These are phyloP conservation scores for Colletotrichum trifolii DNA, from an alignment of 2,329 filamentous ascomycete genomes.

Conservation along the genomic window DNA sequence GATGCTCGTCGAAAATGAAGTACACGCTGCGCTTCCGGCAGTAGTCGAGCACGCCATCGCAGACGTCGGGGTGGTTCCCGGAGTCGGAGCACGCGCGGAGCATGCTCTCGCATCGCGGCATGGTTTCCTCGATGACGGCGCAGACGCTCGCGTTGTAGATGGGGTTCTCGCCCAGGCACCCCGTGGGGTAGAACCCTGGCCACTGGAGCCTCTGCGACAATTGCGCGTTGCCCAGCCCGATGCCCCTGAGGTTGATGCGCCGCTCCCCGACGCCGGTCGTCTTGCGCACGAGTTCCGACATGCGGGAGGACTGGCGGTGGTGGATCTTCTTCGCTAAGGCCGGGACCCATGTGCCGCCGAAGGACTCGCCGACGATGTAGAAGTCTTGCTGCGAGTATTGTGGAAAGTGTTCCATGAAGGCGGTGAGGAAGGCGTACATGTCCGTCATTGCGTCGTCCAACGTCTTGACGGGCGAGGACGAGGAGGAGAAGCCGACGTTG, in stretches of 20 bases:
- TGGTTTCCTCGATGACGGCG: slow-evolving; percentile 3
- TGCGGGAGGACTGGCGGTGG: slow-evolving; percentile 3
- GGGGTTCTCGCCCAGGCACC: neutral
- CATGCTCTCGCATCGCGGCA: slow-evolving; percentile 10
- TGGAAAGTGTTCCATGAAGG: slow-evolving; percentile 1
- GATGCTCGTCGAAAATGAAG: slow-evolving; percentile 11
- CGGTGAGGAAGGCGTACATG: slow-evolving; percentile 11
- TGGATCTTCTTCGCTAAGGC: slow-evolving; percentile 9
- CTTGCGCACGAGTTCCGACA: slow-evolving; percentile 4
- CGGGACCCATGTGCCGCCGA: neutral
- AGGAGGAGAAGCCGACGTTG: slow-evolving; percentile 1
- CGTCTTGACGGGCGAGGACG: neutral
- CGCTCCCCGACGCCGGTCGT: too few species aligned
- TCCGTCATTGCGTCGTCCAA: slow-evolving; percentile 11
- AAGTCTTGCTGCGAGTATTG: slow-evolving; percentile 8
- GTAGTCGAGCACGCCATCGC: slow-evolving; percentile 5
- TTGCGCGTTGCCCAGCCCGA: slow-evolving; percentile 11
- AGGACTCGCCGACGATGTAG: slow-evolving; percentile 18
- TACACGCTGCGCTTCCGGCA: slow-evolving; percentile 14
- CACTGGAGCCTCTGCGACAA: slow-evolving; percentile 17
- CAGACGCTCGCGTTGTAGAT: slow-evolving; percentile 11
- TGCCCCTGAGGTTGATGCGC: slow-evolving; percentile 14
- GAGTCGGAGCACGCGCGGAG: slow-evolving; percentile 6
- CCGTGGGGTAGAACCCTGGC: slow-evolving; percentile 18
- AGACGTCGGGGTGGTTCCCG: neutral